Base-by-base conservation (phyloP, 306 rosid species). In the Cercis canadensis region DNA sequence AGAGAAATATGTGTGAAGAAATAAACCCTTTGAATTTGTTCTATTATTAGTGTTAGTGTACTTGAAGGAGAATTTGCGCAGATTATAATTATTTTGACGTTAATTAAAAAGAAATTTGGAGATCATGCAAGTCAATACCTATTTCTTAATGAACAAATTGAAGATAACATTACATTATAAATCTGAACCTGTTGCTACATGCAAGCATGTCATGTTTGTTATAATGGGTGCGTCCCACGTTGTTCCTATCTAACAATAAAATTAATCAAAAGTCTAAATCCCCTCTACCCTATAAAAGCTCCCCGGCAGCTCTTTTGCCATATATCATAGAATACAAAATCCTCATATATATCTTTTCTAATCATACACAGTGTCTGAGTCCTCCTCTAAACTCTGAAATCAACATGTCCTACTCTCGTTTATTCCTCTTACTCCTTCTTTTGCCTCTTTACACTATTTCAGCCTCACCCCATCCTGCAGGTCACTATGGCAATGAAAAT, bases 171-270 rank as follows among this genome's bases (percentile, higher is more conserved):
- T 45, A 4, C 16, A 13, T 15, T 45, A 11, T 7, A 15, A 55
- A 55, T 24, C 16, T 29, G 61, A 34, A 33, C 16, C 11, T 14
- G 6, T 58, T 2, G 16, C 49, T 40, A 80, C 84, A 64, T 80
- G 84, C 62, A 64, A 32, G 66, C 80, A 75, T 80, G 84, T 79
- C 80, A 37, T 56, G 3, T 34, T 2, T 61, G 80, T 45, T 62
- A 44, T 18, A 62, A 6, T 75, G 36, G 4, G 74, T 80, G 84
- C 84, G 31, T 70, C 62, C 70, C 84, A 80, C 84, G 84, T 75
- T 62, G 21, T 75, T 67, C 13, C 21, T 55, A 57, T 52, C 66
- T 11, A 59, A 68, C 62, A 75, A 49, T 11, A 61, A 34, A 3
- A 34, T 34, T 74, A 62, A 37, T 62, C 76, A 37, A 47, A 79